These are phyloP conservation scores for Penicillium sp. DNA, from an alignment of 2,329 filamentous ascomycete genomes.

Conservation along the genomic window DNA sequence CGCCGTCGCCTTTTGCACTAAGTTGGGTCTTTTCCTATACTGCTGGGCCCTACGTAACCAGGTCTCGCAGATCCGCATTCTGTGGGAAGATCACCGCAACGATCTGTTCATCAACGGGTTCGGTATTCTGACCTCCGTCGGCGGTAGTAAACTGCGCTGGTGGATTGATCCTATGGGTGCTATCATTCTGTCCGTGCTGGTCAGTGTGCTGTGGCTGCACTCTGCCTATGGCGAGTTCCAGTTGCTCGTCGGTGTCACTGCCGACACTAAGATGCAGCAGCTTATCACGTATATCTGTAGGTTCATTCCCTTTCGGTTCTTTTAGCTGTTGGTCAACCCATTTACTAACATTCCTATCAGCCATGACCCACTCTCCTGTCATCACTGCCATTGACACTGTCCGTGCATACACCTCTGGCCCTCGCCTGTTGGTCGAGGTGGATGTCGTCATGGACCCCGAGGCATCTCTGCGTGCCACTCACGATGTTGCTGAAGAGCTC, in stretches of 20 bases:
- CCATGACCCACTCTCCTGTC: conserved; percentile 78
- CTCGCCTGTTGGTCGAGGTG: conserved; percentile 88
- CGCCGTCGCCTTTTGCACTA: conserved; percentile 77
- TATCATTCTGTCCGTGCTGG: conserved; percentile 74
- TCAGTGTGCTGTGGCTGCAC: conserved; percentile 75
- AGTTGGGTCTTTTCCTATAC: conserved; percentile 80
- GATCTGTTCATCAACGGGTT: conserved; percentile 96
- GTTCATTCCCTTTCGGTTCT: conserved; percentile 20
- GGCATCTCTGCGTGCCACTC: conserved; percentile 70
- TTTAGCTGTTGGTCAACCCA: not conserved
- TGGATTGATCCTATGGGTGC: conserved; percentile 95
- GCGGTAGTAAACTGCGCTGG: conserved; percentile 83
- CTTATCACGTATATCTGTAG: conserved; percentile 89
- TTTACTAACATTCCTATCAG: conserved; percentile 30
- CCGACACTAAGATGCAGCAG: conserved; percentile 80
- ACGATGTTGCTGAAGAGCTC: conserved; percentile 90
- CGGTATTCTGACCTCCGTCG: conserved; percentile 86
- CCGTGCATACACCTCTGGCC: conserved; percentile 84
- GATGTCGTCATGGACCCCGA: conserved; percentile 89
- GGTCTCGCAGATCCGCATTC: conserved; percentile 85
- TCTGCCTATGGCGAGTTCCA: conserved; percentile 89
- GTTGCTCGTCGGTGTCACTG: conserved; percentile 83
- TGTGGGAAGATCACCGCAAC: conserved; percentile 97
- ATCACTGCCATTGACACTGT: conserved; percentile 93
- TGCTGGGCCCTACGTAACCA: conserved; percentile 88